Conservation (phyloP, 2,329 filamentous ascomycete genomes). For the Monascus ruber region DNA sequence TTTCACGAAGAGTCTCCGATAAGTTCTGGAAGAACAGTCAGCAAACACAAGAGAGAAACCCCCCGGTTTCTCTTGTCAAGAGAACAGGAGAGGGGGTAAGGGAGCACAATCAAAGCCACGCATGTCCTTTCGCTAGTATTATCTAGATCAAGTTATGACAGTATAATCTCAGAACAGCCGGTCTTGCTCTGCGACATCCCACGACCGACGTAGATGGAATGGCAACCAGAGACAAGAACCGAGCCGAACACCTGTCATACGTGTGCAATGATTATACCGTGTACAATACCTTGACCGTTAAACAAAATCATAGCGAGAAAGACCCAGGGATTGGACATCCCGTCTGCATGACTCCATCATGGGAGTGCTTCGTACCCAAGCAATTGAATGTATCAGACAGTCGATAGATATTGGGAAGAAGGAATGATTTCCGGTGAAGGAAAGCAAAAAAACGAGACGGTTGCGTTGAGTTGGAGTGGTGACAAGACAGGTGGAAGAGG, state of each 20-base stretch:
- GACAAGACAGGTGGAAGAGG: background rate
- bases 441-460: background rate
- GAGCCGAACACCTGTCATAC: conserved; percentile 35
- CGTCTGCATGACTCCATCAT: conserved; percentile 2
- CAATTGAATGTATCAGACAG: background rate
- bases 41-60: conserved; percentile 13
- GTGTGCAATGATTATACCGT: conserved; percentile 27
- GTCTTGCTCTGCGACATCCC: conserved; percentile 6
- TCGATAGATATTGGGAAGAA: background rate
- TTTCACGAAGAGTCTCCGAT: background rate
- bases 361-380: background rate
- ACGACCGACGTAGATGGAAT: no score
- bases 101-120: conserved; percentile 46
- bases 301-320: conserved; percentile 19
- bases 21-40: conserved; percentile 16
- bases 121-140: conserved; percentile 84
- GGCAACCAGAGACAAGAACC: conserved; percentile 2
- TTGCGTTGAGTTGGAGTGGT: background rate
- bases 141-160: conserved; percentile 76
- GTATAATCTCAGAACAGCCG: conserved; percentile 60
- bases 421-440: background rate
- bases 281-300: conserved; percentile 34
- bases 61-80: conserved; percentile 3
- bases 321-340: conserved; percentile 6
- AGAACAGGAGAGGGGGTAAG: conserved; percentile 12